A percentile compares a stretch with the other conserved stretches of the same genome.
Conservation (phyloP, 306 rosid species). For the Pterocarpus macrocarpus region DNA sequence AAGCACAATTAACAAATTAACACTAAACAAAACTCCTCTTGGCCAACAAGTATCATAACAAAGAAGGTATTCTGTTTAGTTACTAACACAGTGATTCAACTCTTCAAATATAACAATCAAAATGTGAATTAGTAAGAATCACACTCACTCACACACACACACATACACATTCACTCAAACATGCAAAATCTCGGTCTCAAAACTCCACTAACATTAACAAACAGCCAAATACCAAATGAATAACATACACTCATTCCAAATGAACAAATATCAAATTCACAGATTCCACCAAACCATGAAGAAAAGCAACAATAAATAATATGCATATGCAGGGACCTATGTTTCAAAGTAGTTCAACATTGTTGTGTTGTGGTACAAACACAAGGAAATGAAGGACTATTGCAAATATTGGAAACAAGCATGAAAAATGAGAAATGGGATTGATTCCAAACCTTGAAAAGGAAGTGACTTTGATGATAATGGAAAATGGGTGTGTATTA, state of each 20-base stretch:
- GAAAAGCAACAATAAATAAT: not conserved
- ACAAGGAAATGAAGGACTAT: not conserved
- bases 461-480: constrained; percentile 34
- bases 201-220: not conserved
- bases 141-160: not conserved
- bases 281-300: not conserved
- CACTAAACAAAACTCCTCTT: constrained; percentile 14
- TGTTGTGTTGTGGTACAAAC: not conserved
- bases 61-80: constrained; percentile 4
- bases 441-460: constrained; percentile 46
- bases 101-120: not conserved
- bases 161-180: not conserved
- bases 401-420: not conserved
- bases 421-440: constrained; percentile 12
- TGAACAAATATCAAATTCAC: constrained; percentile 5
- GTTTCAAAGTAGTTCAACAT: not conserved
- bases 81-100: constrained; percentile 3
- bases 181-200: constrained; percentile 1
- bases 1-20: constrained; percentile 5
- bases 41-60: constrained; percentile 30
- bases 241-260: not conserved
- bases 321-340: not conserved
- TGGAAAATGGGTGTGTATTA: constrained; percentile 22
- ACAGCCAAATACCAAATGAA: constrained; percentile 15
- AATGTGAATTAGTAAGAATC: constrained; percentile 1